Percentiles rank a stretch among this genome's conserved stretches.
Evolutionary conservation across 495 filamentous ascomycete species (phyloP).

Genomic region (Sabuloglossum arenarium): DNA sequence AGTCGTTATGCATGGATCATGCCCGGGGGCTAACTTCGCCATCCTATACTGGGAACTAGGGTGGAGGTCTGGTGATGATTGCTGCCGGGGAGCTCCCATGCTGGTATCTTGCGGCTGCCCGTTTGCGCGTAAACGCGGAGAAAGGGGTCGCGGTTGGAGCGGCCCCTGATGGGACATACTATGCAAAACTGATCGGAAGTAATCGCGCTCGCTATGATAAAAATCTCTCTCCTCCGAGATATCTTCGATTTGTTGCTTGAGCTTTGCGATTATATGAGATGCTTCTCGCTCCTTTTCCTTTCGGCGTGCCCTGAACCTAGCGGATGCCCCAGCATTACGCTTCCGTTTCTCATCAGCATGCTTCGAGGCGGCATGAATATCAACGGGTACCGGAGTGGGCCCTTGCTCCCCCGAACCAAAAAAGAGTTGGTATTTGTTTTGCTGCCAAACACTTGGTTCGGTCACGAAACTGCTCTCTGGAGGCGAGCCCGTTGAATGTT

Average conservation of each 20-base stretch:
- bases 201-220: conserved; percentile 14
- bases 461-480: background rate
- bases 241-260: conserved; percentile 31
- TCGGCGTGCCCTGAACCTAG: conserved; percentile 66
- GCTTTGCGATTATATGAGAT: conserved; percentile 38
- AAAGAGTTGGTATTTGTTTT: conserved; percentile 10
- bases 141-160: background rate
- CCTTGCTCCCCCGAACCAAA: conserved; percentile 13
- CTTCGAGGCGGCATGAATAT: conserved; percentile 64
- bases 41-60: no score
- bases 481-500: background rate
- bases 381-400: conserved; percentile 39
- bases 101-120: background rate
- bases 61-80: no score
- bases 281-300: conserved; percentile 77
- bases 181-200: background rate
- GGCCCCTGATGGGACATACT: background rate
- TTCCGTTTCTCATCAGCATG: conserved; percentile 79
- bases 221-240: conserved; percentile 18
- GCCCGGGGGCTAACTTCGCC: no score
- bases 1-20: no score
- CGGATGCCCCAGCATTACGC: conserved; percentile 82
- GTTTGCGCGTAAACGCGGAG: background rate
- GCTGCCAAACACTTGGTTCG: conserved; percentile 7
- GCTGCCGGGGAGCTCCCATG: background rate